Evolutionary conservation across 2,329 filamentous ascomycete genomes (phyloP).

Genomic region (Fusarium sp.): DNA sequence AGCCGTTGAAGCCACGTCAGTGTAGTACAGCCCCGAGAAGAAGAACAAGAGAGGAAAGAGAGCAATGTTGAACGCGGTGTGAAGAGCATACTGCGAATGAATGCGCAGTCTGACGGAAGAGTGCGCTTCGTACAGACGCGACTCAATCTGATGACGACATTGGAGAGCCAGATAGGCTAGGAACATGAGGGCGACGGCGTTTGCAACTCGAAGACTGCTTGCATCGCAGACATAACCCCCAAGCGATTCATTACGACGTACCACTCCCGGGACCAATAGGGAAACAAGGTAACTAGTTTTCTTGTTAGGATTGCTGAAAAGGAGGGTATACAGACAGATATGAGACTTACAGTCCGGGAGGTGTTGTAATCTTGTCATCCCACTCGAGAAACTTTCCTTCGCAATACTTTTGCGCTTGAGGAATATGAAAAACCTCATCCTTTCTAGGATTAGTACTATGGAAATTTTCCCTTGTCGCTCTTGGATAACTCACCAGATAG

Average conservation of each 20-base stretch:
- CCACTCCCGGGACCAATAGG: constrained; percentile 39
- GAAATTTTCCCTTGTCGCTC: no score
- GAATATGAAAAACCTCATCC: constrained; percentile 91
- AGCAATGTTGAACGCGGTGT: constrained; percentile 80
- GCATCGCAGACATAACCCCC: constrained; percentile 41
- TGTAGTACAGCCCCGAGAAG: constrained; percentile 96
- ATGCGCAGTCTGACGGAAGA: constrained; percentile 20
- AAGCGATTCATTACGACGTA: constrained; percentile 15
- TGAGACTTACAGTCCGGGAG: constrained; percentile 78
- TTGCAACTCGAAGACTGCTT: constrained; percentile 59
- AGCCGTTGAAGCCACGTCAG: constrained; percentile 85
- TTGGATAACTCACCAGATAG: constrained; percentile 59
- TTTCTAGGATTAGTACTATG: constrained; percentile 49
- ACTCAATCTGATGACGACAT: constrained; percentile 64
- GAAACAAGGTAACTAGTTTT: constrained; percentile 59
- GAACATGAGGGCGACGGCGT: constrained; percentile 52
- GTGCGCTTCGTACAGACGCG: constrained; percentile 47
- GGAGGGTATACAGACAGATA: background rate
- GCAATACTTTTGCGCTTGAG: constrained; percentile 91
- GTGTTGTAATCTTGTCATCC: constrained; percentile 98
- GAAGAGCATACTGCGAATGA: constrained; percentile 57
- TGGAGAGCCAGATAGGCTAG: constrained; percentile 59
- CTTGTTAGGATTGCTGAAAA: constrained; percentile 8
- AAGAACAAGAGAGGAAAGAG: constrained; percentile 94
- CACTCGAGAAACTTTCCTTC: constrained; percentile 77